Evolutionary conservation across 805 yeast species (phyloP).

Genomic region (Vanderwaltozyma yarrowii): DNA sequence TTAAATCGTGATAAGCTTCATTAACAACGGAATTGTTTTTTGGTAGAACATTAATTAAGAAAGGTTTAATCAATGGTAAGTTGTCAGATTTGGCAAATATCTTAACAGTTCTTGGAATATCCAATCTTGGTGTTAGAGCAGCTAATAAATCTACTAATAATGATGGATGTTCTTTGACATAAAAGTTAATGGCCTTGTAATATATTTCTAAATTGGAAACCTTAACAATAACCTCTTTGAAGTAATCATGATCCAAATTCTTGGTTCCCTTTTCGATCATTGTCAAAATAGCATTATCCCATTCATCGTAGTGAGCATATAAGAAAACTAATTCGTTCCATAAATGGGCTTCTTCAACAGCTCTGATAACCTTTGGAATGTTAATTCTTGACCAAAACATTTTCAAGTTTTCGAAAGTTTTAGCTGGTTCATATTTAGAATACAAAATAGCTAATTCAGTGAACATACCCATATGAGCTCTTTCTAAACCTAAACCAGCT

Average conservation of each 20-base stretch:
- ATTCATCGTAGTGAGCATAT: constrained; percentile 97
- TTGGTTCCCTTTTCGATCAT: constrained; percentile 92
- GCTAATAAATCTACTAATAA: constrained; percentile 77
- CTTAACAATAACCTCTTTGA: constrained; percentile 90
- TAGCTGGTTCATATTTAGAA: constrained; percentile 81
- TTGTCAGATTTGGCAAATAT: constrained; percentile 93
- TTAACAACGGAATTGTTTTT: constrained; percentile 88
- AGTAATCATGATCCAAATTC: constrained; percentile 86
- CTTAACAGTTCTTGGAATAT: constrained; percentile 87
- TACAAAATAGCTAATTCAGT: constrained; percentile 89
- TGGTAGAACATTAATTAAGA: constrained; percentile 80
- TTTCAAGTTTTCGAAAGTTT: constrained; percentile 92
- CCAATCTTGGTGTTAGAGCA: constrained; percentile 80
- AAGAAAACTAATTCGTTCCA: constrained; percentile 95
- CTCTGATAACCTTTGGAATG: constrained; percentile 92
- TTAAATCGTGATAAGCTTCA: constrained; percentile 87
- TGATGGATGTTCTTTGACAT: constrained; percentile 85
- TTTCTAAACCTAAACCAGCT: constrained; percentile 90
- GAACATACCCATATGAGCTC: constrained; percentile 99
- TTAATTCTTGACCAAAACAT: constrained; percentile 97
- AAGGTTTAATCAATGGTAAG: constrained; percentile 91
- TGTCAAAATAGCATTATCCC: constrained; percentile 96
- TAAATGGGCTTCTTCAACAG: constrained; percentile 85
- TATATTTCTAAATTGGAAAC: constrained; percentile 94
- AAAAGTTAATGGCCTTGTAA: constrained; percentile 94